Evolutionary conservation across 768 basidiomycete genomes (phyloP), one percentile per base, ranked within the genome.

Genomic region (Rhizopogon vesiculosus): DNA sequence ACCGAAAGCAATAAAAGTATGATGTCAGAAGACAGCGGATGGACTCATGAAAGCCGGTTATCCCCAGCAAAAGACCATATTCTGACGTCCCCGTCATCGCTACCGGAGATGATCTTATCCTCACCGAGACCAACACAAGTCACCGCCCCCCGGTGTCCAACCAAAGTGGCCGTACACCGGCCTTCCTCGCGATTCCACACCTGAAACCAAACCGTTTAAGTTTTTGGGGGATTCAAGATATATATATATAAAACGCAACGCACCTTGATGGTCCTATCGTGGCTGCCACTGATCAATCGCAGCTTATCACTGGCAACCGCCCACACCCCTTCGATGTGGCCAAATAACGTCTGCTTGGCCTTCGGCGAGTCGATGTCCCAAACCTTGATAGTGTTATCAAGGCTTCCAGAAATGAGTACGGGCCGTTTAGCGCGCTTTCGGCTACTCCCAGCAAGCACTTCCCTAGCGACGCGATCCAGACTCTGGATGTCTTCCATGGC

Each of bases 301-400:
- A 98, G 77, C 66, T 93, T 89, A 70, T 99, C 94, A 61, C 88
- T 86, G 22, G 93, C 93, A 31, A 98, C 89, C 3, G 86, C 87
- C 97, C 97, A 99, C 16, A 99, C 93, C 53, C 97, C 97, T 67
- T 99, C 97, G 63, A 98, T 94, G 69, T 98, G 95, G 1, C 95
- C 97, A 69, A 99, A 99, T 59, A 95, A 80, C 42, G 97, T 98
- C 64, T 82, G 78, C 46, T 82, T 74, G 22, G 85, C 78, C 64
- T 86, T 84, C 41, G 88, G 93, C 1, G 86, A 82, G 62, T 95
- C 92, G 28, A 98, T 83, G 65, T 98, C 93, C 97, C 97, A 99
- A 42, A 95, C 64, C 69, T 91, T 93, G 74, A 98, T 87, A 31
- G 95, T 98, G 66, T 98, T 97, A 68, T 98, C 95, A 61, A 97